Conservation (phyloP, 331 rosid genomes). For the Stylosanthes scabra region DNA sequence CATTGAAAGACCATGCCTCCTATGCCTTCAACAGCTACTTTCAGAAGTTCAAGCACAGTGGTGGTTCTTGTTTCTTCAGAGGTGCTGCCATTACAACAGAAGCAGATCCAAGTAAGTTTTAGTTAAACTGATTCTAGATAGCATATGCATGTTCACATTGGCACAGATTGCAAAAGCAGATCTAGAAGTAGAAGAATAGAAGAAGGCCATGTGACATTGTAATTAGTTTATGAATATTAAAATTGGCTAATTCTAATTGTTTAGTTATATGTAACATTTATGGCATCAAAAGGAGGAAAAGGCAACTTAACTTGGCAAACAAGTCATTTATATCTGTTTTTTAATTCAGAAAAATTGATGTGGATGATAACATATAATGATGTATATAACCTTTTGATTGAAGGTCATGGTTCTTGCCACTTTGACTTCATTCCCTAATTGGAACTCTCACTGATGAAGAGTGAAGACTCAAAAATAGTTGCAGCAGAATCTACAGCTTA, state of each 20-base stretch:
- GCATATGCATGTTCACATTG: slow-evolving; percentile 37
- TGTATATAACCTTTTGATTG: slow-evolving; percentile 24
- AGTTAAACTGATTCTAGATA: background rate
- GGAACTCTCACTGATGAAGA: background rate
- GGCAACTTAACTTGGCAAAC: background rate
- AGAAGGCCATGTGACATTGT: slow-evolving; percentile 39
- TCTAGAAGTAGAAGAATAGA: slow-evolving; percentile 26
- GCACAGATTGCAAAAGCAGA: slow-evolving; percentile 28
- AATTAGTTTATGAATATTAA: slow-evolving; percentile 22
- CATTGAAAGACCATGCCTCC: slow-evolving; percentile 75
- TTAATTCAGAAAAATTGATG: too few species aligned
- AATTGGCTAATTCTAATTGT: background rate
- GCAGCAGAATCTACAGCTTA: slow-evolving; percentile 5
- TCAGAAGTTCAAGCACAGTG: slow-evolving; percentile 68
- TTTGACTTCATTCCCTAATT: slow-evolving; percentile 61
- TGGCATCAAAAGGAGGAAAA: background rate
- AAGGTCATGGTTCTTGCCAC: slow-evolving; percentile 71
- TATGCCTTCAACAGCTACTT: slow-evolving; percentile 74
- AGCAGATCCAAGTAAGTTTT: slow-evolving; percentile 77
- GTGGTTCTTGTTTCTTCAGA: slow-evolving; percentile 75
- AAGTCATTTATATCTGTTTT: too few species aligned
- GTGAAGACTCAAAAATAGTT: background rate
- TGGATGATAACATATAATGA: background rate
- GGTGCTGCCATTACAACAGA: slow-evolving; percentile 75
- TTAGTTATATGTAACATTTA: background rate